Conservation (phyloP, 495 filamentous ascomycete genomes). For the Aspergillus campestris region DNA sequence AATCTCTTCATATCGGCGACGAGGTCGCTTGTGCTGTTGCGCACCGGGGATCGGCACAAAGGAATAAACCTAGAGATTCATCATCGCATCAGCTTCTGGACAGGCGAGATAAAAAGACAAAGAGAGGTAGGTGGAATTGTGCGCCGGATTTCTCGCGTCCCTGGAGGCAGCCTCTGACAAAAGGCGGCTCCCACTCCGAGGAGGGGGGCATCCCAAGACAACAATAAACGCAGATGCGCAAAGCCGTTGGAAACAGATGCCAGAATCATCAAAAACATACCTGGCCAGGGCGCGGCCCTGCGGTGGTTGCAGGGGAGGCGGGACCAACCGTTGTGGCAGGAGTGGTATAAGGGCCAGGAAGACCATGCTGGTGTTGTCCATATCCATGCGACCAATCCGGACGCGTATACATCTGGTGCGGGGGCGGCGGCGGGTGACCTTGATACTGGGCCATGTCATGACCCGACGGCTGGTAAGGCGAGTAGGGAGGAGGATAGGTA, state of each 20-base stretch:
- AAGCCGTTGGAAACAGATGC: conserved; percentile 23
- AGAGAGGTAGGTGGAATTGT: conserved; percentile 13
- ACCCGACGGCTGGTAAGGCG: conserved; percentile 72
- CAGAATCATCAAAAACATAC: conserved; percentile 51
- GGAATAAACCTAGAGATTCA: conserved; percentile 72
- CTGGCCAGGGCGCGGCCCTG: conserved; percentile 59
- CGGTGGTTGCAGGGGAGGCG: conserved; percentile 50
- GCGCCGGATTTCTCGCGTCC: conserved; percentile 28
- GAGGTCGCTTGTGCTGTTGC: conserved; percentile 93
- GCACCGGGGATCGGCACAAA: conserved; percentile 97
- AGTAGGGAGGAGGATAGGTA: conserved; percentile 76
- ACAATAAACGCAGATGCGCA: conserved; percentile 19
- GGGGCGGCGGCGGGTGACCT: conserved; percentile 45
- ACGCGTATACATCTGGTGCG: conserved; percentile 64
- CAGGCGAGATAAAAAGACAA: conserved; percentile 1
- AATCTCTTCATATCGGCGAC: conserved; percentile 94
- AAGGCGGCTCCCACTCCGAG: conserved; percentile 12
- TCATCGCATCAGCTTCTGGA: conserved; percentile 7
- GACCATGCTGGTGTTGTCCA: conserved; percentile 50
- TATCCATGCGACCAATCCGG: conserved; percentile 80
- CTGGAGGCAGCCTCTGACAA: conserved; percentile 7
- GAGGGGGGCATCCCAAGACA: conserved; percentile 25
- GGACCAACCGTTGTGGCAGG: conserved; percentile 52
- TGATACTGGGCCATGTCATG: conserved; percentile 74
- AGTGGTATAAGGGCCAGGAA: conserved; percentile 55